Conservation (phyloP, 805 yeast species). For the Teunomyces aglyptinius region DNA sequence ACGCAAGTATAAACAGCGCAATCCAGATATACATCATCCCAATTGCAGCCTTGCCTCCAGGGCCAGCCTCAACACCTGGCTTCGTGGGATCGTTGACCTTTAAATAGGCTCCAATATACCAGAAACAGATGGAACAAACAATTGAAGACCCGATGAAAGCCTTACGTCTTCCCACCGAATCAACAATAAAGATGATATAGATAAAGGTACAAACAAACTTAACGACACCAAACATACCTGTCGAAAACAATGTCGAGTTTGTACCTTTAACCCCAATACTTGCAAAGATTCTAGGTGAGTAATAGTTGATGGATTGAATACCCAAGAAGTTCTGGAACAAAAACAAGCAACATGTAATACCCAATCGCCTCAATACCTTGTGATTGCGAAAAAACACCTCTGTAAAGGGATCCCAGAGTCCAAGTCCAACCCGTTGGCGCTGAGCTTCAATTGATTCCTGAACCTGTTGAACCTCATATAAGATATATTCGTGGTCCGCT, state of each 20-base stretch:
- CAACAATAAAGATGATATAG: constrained; percentile 35
- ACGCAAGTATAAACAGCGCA: constrained; percentile 38
- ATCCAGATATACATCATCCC: constrained; percentile 44
- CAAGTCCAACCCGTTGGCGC: constrained; percentile 27
- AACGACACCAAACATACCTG: constrained; percentile 41
- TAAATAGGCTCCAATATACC: constrained; percentile 39
- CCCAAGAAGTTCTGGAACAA: constrained; percentile 41
- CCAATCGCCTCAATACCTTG: constrained; percentile 25
- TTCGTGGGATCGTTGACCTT: constrained; percentile 33
- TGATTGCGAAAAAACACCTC: constrained; percentile 29
- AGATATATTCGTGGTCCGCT: constrained; percentile 32
- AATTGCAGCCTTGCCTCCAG: constrained; percentile 39
- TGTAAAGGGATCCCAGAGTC: constrained; percentile 32
- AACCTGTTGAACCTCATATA: constrained; percentile 36
- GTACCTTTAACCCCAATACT: constrained; percentile 39
- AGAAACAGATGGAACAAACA: constrained; percentile 34
- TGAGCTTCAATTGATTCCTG: constrained; percentile 32
- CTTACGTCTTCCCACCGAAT: constrained; percentile 33
- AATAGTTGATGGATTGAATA: constrained; percentile 39
- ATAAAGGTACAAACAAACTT: constrained; percentile 34
- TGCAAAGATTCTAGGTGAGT: constrained; percentile 35
- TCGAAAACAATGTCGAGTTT: constrained; percentile 35
- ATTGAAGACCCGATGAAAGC: constrained; percentile 37
- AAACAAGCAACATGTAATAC: constrained; percentile 32
- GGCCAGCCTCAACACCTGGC: constrained; percentile 32